Evolutionary conservation across 768 basidiomycete genomes (phyloP).

Genomic region (Leucocoprinus sp.): DNA sequence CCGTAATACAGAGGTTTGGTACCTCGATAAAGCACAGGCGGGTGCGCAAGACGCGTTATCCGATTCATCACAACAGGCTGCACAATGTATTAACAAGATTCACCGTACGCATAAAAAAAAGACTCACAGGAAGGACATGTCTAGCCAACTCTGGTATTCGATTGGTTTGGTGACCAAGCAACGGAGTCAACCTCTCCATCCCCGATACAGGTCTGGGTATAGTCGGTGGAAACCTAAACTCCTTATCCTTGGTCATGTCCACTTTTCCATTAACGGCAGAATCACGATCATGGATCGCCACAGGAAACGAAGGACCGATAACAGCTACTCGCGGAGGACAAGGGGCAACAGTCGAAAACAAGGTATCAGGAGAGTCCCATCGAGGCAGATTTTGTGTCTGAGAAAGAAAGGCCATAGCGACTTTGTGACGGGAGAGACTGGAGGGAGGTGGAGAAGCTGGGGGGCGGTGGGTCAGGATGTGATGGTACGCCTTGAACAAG

Average conservation of each 20-base stretch:
- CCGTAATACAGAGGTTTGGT: constrained; percentile 40
- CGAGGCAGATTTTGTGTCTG: constrained; percentile 49
- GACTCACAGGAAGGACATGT: constrained; percentile 57
- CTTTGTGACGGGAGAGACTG: constrained; percentile 61
- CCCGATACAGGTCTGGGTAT: constrained; percentile 36
- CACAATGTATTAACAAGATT: constrained; percentile 3
- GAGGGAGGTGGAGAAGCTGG: constrained; percentile 36
- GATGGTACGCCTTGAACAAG: constrained; percentile 63
- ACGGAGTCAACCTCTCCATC: constrained; percentile 48
- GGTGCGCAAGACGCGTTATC: constrained; percentile 57
- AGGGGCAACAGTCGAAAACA: constrained; percentile 52
- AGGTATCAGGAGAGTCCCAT: constrained; percentile 62
- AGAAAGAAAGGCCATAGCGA: constrained; percentile 62
- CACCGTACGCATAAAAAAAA: background rate
- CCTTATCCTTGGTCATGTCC: constrained; percentile 30
- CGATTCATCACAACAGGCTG: constrained; percentile 51
- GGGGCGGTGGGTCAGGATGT: constrained; percentile 67
- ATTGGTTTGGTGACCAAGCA: constrained; percentile 55
- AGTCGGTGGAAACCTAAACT: constrained; percentile 45
- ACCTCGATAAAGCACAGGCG: constrained; percentile 52
- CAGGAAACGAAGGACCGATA: constrained; percentile 60
- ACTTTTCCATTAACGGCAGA: constrained; percentile 15
- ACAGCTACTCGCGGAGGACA: constrained; percentile 53
- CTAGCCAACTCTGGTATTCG: constrained; percentile 62
- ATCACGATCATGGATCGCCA: constrained; percentile 33